These are phyloP conservation scores for Cnidoscolus chayamansa DNA, from an alignment of 441 rosid genomes.

Conservation along the genomic window DNA sequence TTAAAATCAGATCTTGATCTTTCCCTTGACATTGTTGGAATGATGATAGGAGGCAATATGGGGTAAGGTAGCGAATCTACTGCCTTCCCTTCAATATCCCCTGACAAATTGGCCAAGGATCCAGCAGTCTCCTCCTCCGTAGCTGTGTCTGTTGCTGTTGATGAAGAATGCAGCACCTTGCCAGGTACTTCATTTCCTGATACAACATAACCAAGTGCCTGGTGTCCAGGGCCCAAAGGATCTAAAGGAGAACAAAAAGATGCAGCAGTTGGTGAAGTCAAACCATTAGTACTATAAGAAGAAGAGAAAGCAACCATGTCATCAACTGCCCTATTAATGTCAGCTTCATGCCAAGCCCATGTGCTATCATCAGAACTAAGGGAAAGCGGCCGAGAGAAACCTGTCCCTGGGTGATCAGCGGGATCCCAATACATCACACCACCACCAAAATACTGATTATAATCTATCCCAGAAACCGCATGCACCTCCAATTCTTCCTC, in stretches of 20 bases:
- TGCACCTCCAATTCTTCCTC: conserved; percentile 93
- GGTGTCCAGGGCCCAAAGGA: conserved; percentile 71
- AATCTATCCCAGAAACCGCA: conserved; percentile 80
- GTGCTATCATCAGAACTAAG: conserved; percentile 98
- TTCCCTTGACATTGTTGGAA: conserved; percentile 74
- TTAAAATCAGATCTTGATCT: conserved; percentile 67
- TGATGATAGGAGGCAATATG: conserved; percentile 83
- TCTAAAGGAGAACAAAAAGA: conserved; percentile 91
- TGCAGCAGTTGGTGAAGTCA: conserved; percentile 92
- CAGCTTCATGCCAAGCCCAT: conserved; percentile 99
- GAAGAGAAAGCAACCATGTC: conserved; percentile 98
- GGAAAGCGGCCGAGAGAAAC: conserved; percentile 94
- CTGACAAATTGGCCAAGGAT: conserved; percentile 52
- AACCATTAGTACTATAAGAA: conserved; percentile 86
- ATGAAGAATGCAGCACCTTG: conserved; percentile 58
- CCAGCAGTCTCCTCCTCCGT: conserved; percentile 69
- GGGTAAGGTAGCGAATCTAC: conserved; percentile 84
- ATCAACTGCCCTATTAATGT: conserved; percentile 90
- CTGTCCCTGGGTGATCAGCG: conserved; percentile 78
- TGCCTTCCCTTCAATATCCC: conserved; percentile 66
- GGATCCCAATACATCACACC: conserved; percentile 99
- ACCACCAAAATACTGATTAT: conserved; percentile 92
- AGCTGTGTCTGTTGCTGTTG: conserved; percentile 52
- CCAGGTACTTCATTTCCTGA: conserved; percentile 79
- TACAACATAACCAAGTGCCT: conserved; percentile 81